Evolutionary conservation across 257 asterid genomes (phyloP), one percentile per base, ranked within the genome.

Genomic region (Petunia axillaris): DNA sequence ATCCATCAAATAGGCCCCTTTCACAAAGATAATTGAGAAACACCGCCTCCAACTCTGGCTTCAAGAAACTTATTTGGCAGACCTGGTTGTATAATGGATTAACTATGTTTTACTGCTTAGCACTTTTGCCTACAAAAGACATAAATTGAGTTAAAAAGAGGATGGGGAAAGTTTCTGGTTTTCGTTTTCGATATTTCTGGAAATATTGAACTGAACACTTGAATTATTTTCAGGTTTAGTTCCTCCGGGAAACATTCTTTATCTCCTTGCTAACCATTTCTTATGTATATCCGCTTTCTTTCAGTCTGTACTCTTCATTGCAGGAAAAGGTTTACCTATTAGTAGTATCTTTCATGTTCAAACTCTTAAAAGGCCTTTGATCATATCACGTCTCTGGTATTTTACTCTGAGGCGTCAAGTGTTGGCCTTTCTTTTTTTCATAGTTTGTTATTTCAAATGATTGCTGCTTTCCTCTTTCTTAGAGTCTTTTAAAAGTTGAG

Each of bases 271-370:
- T 4, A 2, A 15, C 73, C 64, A 46, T 41, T 39, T 68, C 41
- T 48, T 7, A 37, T 36, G 44, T 43, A 70, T 43, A 44, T 15
- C 16, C 6, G 1, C 43, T 65, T 62, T n/a, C 39, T 13, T 14
- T 16, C 7, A 10, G 60, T 60, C 39, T 54, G 10, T 14, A 54
- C 63, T 41, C 50, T 44, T 70, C 76, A 70, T 50, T 46, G 16
- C 76, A 16, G 4, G 76, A 70, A 46, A 70, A 37, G 15, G 16
- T 68, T 68, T 15, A 52, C 15, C 57, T 52, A 52, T 52, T 52
- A 8, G 57, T 52, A 8, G 57, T 46, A 70, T 70, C 58, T 70
- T 70, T 70, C 41, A 70, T 46, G 59, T 70, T 70, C 36, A 53
- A 46, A 46, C 46, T n/a, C 76, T 16, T 70, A 16, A 70, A 46